Percentiles rank a stretch among this genome's conserved stretches.
phyloP scores from a whole-genome alignment of 1,139 yeast species.

The Sugiyamaella paludigena region DNA sequence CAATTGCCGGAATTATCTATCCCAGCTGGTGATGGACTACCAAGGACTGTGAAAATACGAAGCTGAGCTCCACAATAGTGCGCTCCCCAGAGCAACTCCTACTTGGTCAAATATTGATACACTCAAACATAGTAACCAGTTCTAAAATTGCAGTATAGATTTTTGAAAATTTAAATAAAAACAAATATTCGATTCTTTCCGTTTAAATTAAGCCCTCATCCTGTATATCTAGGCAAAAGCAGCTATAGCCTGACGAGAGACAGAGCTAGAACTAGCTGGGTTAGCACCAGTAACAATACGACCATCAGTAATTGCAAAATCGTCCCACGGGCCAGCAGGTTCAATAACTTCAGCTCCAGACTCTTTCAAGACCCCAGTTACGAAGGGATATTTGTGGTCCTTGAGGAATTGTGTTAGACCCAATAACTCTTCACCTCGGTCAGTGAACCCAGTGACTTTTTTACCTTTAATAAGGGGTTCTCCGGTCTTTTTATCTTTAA shows the following conservation, averaged over 20 bases:
- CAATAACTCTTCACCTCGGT: slow-evolving; percentile 49
- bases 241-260: slow-evolving; percentile 42
- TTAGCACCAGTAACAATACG: slow-evolving; percentile 60
- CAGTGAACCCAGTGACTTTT: slow-evolving; percentile 60
- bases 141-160: too few species aligned
- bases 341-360: slow-evolving; percentile 43
- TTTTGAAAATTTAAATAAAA: too few species aligned
- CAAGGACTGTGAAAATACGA: too few species aligned
- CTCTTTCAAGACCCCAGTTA: slow-evolving; percentile 11
- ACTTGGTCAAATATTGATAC: too few species aligned
- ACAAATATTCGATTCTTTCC: too few species aligned
- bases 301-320: slow-evolving; percentile 51
- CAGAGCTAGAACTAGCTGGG: slow-evolving; percentile 57
- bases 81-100: too few species aligned
- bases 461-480: slow-evolving; percentile 50
- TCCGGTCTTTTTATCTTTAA: slow-evolving; percentile 46
- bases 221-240: slow-evolving; percentile 6
- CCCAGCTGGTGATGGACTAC: too few species aligned
- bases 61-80: too few species aligned
- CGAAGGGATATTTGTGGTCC: slow-evolving; percentile 35
- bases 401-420: slow-evolving; percentile 42
- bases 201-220: too few species aligned
- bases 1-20: too few species aligned
- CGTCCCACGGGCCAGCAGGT: slow-evolving; percentile 54
- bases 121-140: too few species aligned